Evolutionary conservation across 2,329 filamentous ascomycete species (phyloP).

Genomic region (Zymoseptoria ardabiliae): DNA sequence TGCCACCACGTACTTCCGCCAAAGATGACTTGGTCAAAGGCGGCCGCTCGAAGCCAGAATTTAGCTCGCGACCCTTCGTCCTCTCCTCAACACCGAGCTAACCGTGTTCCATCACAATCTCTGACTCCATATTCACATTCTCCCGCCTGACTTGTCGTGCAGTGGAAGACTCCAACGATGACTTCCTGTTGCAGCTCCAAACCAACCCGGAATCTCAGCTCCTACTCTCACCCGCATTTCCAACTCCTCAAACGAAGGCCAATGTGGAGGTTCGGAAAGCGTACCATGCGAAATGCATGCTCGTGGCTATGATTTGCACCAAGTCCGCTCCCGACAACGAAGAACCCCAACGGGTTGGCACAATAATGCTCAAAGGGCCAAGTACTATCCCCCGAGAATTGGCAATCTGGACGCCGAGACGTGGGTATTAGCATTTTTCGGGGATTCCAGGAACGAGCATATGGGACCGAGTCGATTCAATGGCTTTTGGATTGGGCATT

Average conservation of each 20-base stretch:
- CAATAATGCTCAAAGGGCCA: background rate
- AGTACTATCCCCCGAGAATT: background rate
- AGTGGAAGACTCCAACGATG: conserved; percentile 1
- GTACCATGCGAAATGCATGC: background rate
- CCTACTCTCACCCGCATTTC: conserved; percentile 1
- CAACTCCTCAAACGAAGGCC: background rate
- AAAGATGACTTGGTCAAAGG: too few species aligned
- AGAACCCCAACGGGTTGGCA: background rate
- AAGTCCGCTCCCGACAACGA: background rate
- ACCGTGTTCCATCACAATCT: background rate
- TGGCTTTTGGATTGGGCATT: conserved; percentile 44
- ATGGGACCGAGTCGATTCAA: conserved; percentile 40
- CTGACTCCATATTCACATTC: background rate
- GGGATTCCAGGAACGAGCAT: conserved; percentile 33
- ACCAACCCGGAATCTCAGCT: background rate
- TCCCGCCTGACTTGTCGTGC: background rate
- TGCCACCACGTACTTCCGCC: too few species aligned
- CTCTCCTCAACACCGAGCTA: too few species aligned
- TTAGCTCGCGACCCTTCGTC: too few species aligned
- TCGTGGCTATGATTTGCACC: background rate
- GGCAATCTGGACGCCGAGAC: background rate
- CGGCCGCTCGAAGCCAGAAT: too few species aligned
- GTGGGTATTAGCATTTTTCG: conserved; percentile 1
- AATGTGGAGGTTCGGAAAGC: background rate
- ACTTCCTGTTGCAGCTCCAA: conserved; percentile 1